Evolutionary conservation across 306 rosid species (phyloP), one percentile per base, ranked within the genome.

Genomic region (Malus asiatica): DNA sequence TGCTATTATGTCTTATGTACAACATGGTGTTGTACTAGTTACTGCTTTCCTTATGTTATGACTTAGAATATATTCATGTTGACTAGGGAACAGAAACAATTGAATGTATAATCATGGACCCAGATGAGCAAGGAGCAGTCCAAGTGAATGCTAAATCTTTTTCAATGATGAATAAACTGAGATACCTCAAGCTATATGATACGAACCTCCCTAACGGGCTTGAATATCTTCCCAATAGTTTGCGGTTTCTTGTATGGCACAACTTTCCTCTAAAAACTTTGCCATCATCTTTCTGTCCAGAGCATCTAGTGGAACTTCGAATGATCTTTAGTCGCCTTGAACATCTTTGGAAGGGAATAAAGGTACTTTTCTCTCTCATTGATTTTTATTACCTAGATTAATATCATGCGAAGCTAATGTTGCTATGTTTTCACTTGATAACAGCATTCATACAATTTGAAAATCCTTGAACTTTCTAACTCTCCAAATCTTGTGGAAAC

Each of bases 81-180:
- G 48, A 46, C 12, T 23, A 69, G 59, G 73, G 73, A 14, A 16
- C 73, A 13, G 73, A 69, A 69, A 51, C 14, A 25, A 25, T 69
- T 1, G 73, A 69, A 27, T 58, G 38, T 18, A 46, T 69, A 69
- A 5, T 69, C 10, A 11, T 58, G 6, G 35, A 73, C 3, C 52
- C 16, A 2, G 8, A 13, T 2, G 16, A 61, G 25, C 10, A 3
- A n/a, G 27, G 16, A 22, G 30, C 5, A 30, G 25, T 57, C 20
- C 20, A 3, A 9, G 73, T 64, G 14, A 68, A 80, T 68, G 83
- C 83, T 66, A 18, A 27, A 3, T 78, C 81, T 66, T 79, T 83
- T 27, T 75, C 74, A 55, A 75, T 20, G 4, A 74, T 83, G 81
- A 55, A 46, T 42, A 71, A 72, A 16, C 71, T 83, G 19, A 68